Base-by-base conservation (phyloP, 768 basidiomycete genomes). In the Naganishia randhawae region DNA sequence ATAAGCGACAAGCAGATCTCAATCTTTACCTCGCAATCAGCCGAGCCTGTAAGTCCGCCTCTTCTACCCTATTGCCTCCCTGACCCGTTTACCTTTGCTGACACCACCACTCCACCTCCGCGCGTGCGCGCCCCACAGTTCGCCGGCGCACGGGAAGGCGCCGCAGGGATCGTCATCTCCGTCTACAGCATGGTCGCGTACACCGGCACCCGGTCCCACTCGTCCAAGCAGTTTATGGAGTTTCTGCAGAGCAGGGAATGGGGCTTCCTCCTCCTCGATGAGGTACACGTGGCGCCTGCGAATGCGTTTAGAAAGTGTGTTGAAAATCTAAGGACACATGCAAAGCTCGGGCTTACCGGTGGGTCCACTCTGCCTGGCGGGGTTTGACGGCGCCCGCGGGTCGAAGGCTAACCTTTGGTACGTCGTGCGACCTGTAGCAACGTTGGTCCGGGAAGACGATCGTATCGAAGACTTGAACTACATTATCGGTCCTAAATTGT, bases 151-250 rank as follows among this genome's bases (percentile, higher is more conserved):
- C 92, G 94, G 70, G 88, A 89, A 9, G 94, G 94, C 25, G 93
- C 95, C 51, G 92, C 95, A 71, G 96, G 96, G 39, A 97, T 99
- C 71, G 94, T 99, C 35, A 89, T 99, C 29, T 98, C 95, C 35
- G 98, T 96, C 13, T 99, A 99, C 79, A 97, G 95, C 4, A 99
- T 99, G 96, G 94, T 99, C 62, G 95, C 96, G 33, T 97, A 97
- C 78, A 96, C 92, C 2, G 91, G 93, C 75, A 96, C 97, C 78
- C 87, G 96, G 72, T 96, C 96, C n/a, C 92, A 98, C 78, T 93
- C 95, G 76, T 91, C 96, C 19, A 93, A 96, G 83, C 96, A 98
- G 83, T 97, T 98, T 91, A 99, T 99, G 96, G 94, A 99, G 73
- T 99, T 98, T 77, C 80, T 99, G 51, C 92, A 92, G 32, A 93